phyloP scores from a whole-genome alignment of 345 rosid species.

The Rhodomyrtus tomentosa region DNA sequence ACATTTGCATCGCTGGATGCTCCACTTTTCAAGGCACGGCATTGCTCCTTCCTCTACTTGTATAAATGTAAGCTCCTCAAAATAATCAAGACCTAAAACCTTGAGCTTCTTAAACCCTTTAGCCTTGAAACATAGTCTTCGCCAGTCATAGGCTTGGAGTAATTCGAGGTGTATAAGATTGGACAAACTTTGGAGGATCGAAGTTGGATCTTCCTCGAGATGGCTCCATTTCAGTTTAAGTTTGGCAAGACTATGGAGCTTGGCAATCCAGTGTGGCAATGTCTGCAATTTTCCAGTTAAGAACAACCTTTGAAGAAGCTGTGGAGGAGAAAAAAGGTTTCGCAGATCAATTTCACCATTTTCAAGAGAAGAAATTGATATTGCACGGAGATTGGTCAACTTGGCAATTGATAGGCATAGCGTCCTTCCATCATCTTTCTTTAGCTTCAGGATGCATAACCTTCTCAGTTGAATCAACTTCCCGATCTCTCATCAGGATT shows the following conservation, averaged over 20 bases:
- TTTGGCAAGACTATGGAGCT: conserved; percentile 4
- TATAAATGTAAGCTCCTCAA: conserved; percentile 2
- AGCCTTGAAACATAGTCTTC: conserved; percentile 1
- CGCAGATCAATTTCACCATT: conserved; percentile 11
- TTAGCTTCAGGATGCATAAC: conserved; percentile 9
- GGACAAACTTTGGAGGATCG: conserved; percentile 5
- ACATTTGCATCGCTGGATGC: conserved; percentile 5
- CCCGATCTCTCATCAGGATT: conserved; percentile 9
- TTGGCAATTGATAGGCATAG: conserved; percentile 7
- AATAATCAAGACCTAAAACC: conserved; percentile 7
- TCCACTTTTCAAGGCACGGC: conserved; percentile 5
- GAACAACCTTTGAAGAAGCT: not conserved
- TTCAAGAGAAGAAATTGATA: conserved; percentile 2
- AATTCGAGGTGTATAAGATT: conserved; percentile 17
- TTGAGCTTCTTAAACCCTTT: conserved; percentile 17
- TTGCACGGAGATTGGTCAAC: conserved; percentile 3
- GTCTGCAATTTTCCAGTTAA: not conserved
- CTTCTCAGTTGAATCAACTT: conserved; percentile 8
- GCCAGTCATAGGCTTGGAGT: conserved; percentile 5
- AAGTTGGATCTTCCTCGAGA: conserved; percentile 10
- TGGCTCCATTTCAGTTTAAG: conserved; percentile 10
- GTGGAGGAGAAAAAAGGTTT: conserved; percentile 8
- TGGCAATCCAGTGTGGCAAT: conserved; percentile 14
- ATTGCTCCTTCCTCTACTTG: conserved; percentile 11
- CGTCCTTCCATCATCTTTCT: conserved; percentile 4